phyloP scores from a whole-genome alignment of 345 rosid species.

The Eucalyptus cloeziana region DNA sequence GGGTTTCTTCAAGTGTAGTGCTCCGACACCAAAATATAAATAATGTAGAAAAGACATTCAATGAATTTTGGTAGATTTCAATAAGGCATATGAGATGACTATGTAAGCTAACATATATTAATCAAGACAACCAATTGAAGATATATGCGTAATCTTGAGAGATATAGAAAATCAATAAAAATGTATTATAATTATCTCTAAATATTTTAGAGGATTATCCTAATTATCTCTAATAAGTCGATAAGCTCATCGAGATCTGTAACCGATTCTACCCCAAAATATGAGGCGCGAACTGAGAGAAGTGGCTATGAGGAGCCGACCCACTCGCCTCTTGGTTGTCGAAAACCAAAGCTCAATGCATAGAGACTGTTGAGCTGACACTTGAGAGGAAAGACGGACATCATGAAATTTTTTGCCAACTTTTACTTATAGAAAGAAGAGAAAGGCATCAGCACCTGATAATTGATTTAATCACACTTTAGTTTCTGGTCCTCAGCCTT shows the following conservation, averaged over 20 bases:
- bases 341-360: background rate
- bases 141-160: accelerated
- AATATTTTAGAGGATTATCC: no score
- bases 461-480: background rate
- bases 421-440: background rate
- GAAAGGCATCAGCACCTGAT: background rate
- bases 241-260: background rate
- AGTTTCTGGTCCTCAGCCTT: background rate
- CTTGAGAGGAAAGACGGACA: background rate
- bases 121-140: background rate
- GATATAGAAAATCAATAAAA: background rate
- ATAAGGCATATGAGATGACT: background rate
- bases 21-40: background rate
- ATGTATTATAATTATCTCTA: background rate
- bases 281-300: background rate
- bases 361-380: background rate
- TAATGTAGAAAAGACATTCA: background rate
- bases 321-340: background rate
- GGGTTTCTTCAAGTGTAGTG: background rate
- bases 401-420: background rate
- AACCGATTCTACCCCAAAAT: background rate
- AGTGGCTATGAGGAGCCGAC: background rate
- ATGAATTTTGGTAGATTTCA: background rate
- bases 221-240: background rate
- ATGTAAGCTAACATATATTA: background rate